Percentiles rank a stretch among this genome's conserved stretches.
phyloP scores from a whole-genome alignment of 2,329 filamentous ascomycete species.

The Botrytis sinoallii region DNA sequence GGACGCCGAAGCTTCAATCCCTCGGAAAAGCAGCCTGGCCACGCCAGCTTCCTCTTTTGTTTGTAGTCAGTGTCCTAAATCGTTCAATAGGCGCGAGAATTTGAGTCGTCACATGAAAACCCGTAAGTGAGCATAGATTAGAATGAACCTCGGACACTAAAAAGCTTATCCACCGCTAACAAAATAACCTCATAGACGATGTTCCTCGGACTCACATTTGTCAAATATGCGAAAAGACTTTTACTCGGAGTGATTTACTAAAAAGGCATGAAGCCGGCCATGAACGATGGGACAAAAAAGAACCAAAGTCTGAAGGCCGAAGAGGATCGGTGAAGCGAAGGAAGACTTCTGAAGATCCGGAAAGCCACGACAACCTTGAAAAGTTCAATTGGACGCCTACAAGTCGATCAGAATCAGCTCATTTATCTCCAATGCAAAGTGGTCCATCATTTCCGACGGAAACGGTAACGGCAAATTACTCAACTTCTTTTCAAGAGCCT shows the following conservation, averaged over 20 bases:
- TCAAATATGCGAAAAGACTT: constrained; percentile 30
- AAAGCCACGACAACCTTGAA: background rate
- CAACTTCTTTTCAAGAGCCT: constrained; percentile 1
- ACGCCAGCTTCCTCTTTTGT: background rate
- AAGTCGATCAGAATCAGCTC: background rate
- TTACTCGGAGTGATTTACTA: constrained; percentile 32
- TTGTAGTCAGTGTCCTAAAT: constrained; percentile 5
- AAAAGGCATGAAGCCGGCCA: constrained; percentile 31
- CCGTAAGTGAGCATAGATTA: background rate
- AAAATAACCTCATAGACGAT: constrained; percentile 20
- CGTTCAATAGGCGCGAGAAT: constrained; percentile 6
- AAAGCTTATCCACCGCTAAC: constrained; percentile 8
- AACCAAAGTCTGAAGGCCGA: background rate
- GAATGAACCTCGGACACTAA: background rate
- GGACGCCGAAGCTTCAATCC: background rate
- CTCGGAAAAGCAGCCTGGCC: background rate
- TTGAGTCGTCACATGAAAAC: constrained; percentile 14
- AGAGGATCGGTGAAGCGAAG: constrained; percentile 21
- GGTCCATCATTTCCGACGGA: background rate
- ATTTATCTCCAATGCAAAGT: constrained; percentile 8
- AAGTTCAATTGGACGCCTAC: constrained; percentile 4
- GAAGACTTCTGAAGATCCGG: constrained; percentile 17
- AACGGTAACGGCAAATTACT: background rate
- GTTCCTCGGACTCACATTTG: constrained; percentile 27
- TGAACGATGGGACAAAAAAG: constrained; percentile 29